Evolutionary conservation across 768 basidiomycete genomes (phyloP).

Genomic region (Saitozyma sp.): DNA sequence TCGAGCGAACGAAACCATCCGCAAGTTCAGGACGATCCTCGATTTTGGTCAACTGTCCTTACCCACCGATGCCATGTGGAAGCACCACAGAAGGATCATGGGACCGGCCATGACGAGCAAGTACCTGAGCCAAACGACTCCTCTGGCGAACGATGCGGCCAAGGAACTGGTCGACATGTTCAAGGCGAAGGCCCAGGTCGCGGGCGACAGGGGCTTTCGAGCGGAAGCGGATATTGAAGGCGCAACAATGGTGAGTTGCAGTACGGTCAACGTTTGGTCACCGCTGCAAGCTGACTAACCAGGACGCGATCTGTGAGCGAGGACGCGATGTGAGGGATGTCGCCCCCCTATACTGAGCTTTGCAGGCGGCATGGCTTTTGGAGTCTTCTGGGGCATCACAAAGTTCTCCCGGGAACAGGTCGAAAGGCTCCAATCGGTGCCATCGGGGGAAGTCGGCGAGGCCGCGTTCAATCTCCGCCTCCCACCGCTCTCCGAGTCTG

Average conservation of each 20-base stretch:
- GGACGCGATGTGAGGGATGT: too few relatives aligned
- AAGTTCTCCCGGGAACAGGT: conserved; percentile 18
- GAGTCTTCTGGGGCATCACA: conserved; percentile 25
- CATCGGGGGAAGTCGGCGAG: conserved; percentile 15
- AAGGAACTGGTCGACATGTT: conserved; percentile 30
- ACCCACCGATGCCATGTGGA: conserved; percentile 32
- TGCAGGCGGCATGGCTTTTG: conserved; percentile 45
- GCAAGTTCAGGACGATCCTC: conserved; percentile 28
- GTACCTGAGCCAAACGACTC: conserved; percentile 35
- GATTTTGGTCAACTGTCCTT: conserved; percentile 35
- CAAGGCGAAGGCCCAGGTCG: conserved; percentile 18
- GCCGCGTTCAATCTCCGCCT: conserved; percentile 18
- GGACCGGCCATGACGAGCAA: conserved; percentile 45
- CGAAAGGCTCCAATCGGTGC: not conserved
- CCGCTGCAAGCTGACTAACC: not conserved
- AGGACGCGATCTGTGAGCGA: conserved; percentile 50
- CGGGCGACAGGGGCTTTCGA: conserved; percentile 16
- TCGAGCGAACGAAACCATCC: conserved; percentile 22
- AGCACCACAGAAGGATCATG: conserved; percentile 38
- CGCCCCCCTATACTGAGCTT: too few relatives aligned
- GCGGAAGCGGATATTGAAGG: conserved; percentile 31
- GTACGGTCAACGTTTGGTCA: not conserved
- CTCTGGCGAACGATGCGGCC: conserved; percentile 23
- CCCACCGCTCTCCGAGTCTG: conserved; percentile 21
- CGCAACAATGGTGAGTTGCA: conserved; percentile 31